phyloP scores from a whole-genome alignment of 2,329 filamentous ascomycete species.

The Cryphonectria carpinicola region DNA sequence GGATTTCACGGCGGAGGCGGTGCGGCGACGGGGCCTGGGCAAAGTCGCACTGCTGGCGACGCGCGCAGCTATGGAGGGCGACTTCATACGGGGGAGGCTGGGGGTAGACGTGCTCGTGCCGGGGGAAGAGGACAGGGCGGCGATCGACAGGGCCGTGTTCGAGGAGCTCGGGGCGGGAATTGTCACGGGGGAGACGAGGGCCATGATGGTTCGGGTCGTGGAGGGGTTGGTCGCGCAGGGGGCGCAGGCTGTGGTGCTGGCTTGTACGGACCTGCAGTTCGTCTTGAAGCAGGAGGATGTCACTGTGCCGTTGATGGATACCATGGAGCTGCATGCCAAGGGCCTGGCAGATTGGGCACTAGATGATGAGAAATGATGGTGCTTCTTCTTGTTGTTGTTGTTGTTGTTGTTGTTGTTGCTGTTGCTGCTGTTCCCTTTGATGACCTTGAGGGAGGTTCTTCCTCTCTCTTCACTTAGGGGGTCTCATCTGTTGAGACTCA shows the following conservation, averaged over 20 bases:
- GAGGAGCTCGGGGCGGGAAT: constrained; percentile 27
- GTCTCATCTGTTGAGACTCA: not conserved
- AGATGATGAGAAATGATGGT: not conserved
- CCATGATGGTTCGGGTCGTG: constrained; percentile 17
- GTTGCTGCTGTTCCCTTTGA: too few relatives aligned
- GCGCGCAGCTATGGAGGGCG: constrained; percentile 29
- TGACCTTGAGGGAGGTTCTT: not conserved
- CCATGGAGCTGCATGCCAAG: constrained; percentile 30
- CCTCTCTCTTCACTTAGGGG: not conserved
- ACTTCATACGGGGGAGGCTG: constrained; percentile 27
- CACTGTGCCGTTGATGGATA: constrained; percentile 27
- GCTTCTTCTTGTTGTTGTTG: too few relatives aligned
- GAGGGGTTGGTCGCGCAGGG: constrained; percentile 24
- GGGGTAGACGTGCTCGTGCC: constrained; percentile 30
- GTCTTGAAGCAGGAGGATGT: constrained; percentile 28
- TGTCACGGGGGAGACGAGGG: constrained; percentile 17
- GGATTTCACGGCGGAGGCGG: constrained; percentile 23
- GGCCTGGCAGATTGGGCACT: constrained; percentile 27
- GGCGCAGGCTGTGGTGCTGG: constrained; percentile 28
- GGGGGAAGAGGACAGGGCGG: constrained; percentile 14
- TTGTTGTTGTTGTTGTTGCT: too few relatives aligned
- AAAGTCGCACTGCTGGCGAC: constrained; percentile 30
- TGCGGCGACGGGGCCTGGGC: constrained; percentile 15
- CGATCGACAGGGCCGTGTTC: constrained; percentile 28
- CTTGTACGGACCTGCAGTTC: constrained; percentile 30